Percentiles rank a stretch among this genome's conserved stretches.
Evolutionary conservation across 495 filamentous ascomycete species (phyloP).

Genomic region (Tuber brumale): DNA sequence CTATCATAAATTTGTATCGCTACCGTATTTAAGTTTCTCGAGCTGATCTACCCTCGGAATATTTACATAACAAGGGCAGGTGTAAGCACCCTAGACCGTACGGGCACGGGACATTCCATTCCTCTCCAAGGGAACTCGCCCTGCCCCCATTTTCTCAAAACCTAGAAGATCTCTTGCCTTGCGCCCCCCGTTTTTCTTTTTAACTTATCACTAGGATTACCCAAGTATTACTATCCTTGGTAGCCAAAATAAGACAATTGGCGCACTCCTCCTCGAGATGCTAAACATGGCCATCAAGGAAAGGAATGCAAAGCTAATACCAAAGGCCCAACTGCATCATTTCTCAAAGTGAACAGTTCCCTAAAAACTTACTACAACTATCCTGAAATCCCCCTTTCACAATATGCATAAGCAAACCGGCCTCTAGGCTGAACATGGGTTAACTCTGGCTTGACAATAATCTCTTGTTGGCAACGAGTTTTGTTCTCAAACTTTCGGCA

Average conservation of each 20-base stretch:
- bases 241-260: neutral
- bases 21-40: neutral
- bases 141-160: neutral
- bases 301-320: neutral
- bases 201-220: neutral
- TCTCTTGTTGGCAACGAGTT: neutral
- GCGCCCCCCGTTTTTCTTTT: neutral
- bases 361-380: neutral
- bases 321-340: neutral
- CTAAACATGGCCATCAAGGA: neutral
- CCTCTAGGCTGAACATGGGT: neutral
- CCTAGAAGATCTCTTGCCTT: neutral
- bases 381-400: neutral
- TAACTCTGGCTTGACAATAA: neutral
- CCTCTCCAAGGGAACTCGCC: neutral
- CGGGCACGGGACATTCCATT: neutral
- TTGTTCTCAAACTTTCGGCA: neutral
- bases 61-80: neutral
- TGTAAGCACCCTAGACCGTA: neutral
- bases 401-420: neutral
- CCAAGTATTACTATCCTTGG: neutral
- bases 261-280: neutral
- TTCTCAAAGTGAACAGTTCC: neutral
- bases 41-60: neutral
- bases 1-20: neutral